These are phyloP conservation scores for Saccharomycopsis sp. DNA, from an alignment of 805 yeast species.

Conservation along the genomic window DNA sequence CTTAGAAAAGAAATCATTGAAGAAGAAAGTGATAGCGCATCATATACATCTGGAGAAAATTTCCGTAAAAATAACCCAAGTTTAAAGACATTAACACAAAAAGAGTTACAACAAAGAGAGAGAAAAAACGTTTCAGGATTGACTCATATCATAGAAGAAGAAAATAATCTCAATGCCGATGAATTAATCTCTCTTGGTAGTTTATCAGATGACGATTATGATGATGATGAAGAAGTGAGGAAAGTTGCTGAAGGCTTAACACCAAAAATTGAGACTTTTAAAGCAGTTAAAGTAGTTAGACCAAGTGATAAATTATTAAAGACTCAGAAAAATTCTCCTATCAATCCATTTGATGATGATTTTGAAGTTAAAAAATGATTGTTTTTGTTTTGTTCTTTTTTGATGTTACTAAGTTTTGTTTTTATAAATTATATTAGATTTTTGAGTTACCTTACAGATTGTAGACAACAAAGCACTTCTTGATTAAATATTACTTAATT, in stretches of 20 bases:
- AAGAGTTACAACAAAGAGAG: conserved; percentile 3
- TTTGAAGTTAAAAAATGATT: too few relatives aligned
- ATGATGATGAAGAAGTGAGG: conserved; percentile 4
- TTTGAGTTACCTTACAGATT: too few relatives aligned
- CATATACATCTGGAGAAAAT: conserved; percentile 7
- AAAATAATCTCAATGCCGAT: conserved; percentile 6
- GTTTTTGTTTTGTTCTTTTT: too few relatives aligned
- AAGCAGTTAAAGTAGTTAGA: too few relatives aligned
- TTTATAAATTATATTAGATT: too few relatives aligned
- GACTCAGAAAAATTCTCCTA: too few relatives aligned
- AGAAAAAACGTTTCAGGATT: conserved; percentile 12
- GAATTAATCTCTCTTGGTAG: conserved; percentile 18
- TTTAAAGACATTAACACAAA: conserved; percentile 7
- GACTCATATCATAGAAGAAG: conserved; percentile 15
- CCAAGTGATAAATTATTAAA: too few relatives aligned
- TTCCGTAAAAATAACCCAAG: conserved; percentile 11
- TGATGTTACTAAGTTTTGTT: too few relatives aligned
- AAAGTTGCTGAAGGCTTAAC: not conserved
- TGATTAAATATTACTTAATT: too few relatives aligned
- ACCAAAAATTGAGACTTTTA: too few relatives aligned
- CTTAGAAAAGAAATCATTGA: conserved; percentile 2
- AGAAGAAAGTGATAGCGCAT: conserved; percentile 6
- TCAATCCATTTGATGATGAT: too few relatives aligned
- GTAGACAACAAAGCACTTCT: too few relatives aligned
- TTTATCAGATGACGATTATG: conserved; percentile 11